phyloP scores from a whole-genome alignment of 73 alveolate genomes.

The Symbiodinium natans region DNA sequence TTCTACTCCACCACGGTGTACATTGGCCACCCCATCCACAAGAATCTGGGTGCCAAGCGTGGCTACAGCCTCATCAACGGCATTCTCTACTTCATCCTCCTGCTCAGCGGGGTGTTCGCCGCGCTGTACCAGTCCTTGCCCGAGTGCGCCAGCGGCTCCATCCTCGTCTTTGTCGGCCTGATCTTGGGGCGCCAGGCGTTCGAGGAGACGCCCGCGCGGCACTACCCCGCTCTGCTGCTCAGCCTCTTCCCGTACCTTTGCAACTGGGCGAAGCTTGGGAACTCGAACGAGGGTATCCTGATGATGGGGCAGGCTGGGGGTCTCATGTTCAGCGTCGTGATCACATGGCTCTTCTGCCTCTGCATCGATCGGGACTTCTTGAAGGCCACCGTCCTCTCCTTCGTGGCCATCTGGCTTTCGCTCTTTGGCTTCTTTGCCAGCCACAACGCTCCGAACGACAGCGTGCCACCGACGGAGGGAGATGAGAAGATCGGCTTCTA shows the following conservation, averaged over 20 bases:
- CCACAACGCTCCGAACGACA: conserved; percentile 53
- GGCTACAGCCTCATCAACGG: conserved; percentile 89
- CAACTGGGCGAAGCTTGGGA: conserved; percentile 64
- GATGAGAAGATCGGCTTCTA: conserved; percentile 6
- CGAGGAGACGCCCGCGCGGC: conserved; percentile 57
- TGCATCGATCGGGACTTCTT: conserved; percentile 61
- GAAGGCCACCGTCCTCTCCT: conserved; percentile 29
- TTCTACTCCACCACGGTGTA: conserved; percentile 78
- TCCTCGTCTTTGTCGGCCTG: conserved; percentile 53
- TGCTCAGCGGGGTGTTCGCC: conserved; percentile 29
- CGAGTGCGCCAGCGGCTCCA: conserved; percentile 50
- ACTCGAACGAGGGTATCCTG: conserved; percentile 31
- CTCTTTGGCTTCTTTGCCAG: conserved; percentile 77
- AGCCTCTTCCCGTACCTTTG: conserved; percentile 68
- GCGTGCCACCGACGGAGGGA: not conserved
- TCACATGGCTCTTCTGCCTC: conserved; percentile 72
- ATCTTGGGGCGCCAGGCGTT: conserved; percentile 73
- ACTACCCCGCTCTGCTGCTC: conserved; percentile 64
- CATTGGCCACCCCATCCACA: conserved; percentile 75
- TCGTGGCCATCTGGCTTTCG: conserved; percentile 25
- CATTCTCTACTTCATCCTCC: conserved; percentile 49
- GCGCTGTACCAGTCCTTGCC: conserved; percentile 46
- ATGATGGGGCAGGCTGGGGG: conserved; percentile 83
- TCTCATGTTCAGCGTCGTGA: conserved; percentile 51
- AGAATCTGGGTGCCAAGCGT: conserved; percentile 60